Percentiles rank a stretch among this genome's conserved stretches.
These are phyloP conservation scores for Ulmus americana DNA, from an alignment of 331 rosid genomes.

Conservation along the genomic window DNA sequence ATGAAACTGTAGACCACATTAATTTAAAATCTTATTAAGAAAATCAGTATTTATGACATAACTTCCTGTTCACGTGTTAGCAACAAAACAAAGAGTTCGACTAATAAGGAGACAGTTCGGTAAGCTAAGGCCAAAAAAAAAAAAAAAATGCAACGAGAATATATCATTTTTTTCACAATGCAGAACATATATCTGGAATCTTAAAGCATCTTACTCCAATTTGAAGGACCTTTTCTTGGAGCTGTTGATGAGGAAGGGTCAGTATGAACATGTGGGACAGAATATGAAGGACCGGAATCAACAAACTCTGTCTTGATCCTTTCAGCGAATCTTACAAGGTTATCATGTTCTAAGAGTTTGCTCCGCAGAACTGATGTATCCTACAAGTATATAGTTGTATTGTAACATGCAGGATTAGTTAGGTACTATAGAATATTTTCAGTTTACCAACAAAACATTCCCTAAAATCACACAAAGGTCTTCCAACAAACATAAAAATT, in stretches of 20 bases:
- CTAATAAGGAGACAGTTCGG: neutral
- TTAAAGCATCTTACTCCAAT: slow-evolving; percentile 43
- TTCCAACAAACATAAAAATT: neutral
- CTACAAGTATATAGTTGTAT: slow-evolving; percentile 34
- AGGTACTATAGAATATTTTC: neutral
- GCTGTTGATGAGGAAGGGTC: slow-evolving; percentile 43
- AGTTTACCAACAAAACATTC: neutral
- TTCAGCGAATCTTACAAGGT: slow-evolving; percentile 59
- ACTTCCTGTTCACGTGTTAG: neutral
- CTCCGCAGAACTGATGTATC: slow-evolving; percentile 55
- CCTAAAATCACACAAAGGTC: neutral
- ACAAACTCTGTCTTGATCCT: slow-evolving; percentile 37
- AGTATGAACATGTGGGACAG: slow-evolving; percentile 30
- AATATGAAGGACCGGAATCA: slow-evolving; percentile 42
- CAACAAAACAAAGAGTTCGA: neutral
- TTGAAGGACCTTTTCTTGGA: slow-evolving; percentile 51
- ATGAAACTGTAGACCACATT: neutral
- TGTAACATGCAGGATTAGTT: slow-evolving; percentile 16
- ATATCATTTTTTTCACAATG: slow-evolving; percentile 1
- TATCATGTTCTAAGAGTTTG: slow-evolving; percentile 55
- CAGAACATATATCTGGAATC: neutral
- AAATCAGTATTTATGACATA: no score
- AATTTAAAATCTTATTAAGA: no score
- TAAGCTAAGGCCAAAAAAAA: neutral
- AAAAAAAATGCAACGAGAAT: neutral